phyloP scores from a whole-genome alignment of 306 rosid genomes.

The Mucuna pruriens region DNA sequence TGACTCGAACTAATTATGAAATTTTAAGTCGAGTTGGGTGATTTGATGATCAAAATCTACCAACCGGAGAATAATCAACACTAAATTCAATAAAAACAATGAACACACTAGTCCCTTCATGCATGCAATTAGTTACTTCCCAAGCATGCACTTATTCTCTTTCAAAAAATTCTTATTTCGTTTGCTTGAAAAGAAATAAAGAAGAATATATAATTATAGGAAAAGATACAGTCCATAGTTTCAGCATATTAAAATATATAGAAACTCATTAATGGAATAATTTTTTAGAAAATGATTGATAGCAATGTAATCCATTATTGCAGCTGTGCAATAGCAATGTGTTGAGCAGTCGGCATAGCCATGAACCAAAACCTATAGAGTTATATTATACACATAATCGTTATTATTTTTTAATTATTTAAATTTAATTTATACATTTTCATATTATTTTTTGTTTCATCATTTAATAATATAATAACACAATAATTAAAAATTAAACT shows the following conservation, averaged over 20 bases:
- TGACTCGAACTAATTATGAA: background rate
- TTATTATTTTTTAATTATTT: background rate
- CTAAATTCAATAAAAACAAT: background rate
- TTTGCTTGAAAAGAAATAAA: background rate
- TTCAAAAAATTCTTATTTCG: background rate
- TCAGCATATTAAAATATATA: background rate
- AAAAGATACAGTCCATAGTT: background rate
- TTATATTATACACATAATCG: background rate
- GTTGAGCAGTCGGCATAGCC: background rate
- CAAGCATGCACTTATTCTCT: background rate
- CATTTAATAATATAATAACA: background rate
- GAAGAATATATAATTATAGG: background rate
- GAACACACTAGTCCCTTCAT: background rate
- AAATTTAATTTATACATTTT: background rate
- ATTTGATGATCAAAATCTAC: background rate
- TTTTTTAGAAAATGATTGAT: background rate
- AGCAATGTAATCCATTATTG: background rate
- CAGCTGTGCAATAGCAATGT: constrained; percentile 16
- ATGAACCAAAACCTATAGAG: background rate
- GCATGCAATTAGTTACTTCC: background rate
- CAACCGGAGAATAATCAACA: background rate
- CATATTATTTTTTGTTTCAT: background rate
- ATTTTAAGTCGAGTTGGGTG: background rate
- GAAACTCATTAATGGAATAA: background rate
- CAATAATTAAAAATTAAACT: background rate